Evolutionary conservation across 192 early-diverging fungal species (phyloP), one percentile per base, ranked within the genome.

Genomic region (Linnemannia schmuckeri): DNA sequence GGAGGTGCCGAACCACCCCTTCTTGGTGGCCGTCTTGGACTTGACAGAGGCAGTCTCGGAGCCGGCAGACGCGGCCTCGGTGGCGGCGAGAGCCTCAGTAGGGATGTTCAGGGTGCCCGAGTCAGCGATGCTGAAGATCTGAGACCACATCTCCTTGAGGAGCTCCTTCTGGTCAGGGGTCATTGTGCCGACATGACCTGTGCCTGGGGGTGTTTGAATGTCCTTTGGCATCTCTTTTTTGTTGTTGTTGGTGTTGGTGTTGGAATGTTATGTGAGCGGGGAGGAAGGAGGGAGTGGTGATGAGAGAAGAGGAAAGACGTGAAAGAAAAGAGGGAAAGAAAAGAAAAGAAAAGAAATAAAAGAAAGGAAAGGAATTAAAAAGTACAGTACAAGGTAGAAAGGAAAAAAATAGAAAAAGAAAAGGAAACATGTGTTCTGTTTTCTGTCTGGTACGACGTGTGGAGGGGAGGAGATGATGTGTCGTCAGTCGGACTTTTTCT

Each of bases 61-160:
- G 10, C 42, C 69, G n/a, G 55, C 73, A 47, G 49, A 75, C 6
- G 49, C 74, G 27, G 74, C 38, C 41, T 47, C 40, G 72, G 72
- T 54, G 17, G 77, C 68, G 69, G 81, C 55, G 24, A 46, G 49
- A 6, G 55, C 46, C 18, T 78, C 82, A 22, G 37, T 44, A 33
- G 68, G 38, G 66, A 40, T 15, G 35, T 52, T 42, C 27, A 73
- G 6, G 33, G n/a, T 57, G 6, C 79, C 79, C 18, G 75, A 54
- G 33, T 87, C 85, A 5, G 71, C 46, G 40, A 87, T 78, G 22
- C 52, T 49, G 30, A 81, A 87, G 76, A 87, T 87, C 79, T 81
- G 70, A 33, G 80, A 57, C 87, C 87, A 90, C 81, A 82, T 83
- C 46, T 81, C 57, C 72, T 80, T 81, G 44, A 90, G 82, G 66